phyloP scores from a whole-genome alignment of 768 basidiomycete species.

The Boletus rex-veris region DNA sequence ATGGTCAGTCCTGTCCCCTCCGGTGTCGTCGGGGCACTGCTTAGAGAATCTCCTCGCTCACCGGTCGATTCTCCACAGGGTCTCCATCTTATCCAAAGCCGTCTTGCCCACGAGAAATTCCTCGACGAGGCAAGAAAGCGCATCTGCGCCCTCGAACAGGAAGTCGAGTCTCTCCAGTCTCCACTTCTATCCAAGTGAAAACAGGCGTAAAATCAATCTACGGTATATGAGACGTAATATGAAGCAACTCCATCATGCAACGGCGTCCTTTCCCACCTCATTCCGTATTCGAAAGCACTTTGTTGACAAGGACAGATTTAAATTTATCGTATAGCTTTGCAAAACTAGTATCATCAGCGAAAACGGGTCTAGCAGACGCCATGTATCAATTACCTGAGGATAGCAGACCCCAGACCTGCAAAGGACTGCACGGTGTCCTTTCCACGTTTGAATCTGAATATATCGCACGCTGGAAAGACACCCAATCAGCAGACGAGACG shows the following conservation, averaged over 20 bases:
- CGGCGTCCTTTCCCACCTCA: slow-evolving; percentile 9
- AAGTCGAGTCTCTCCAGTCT: slow-evolving; percentile 42
- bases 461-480: slow-evolving; percentile 60
- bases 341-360: slow-evolving; percentile 43
- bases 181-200: too few species aligned
- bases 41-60: slow-evolving; percentile 1
- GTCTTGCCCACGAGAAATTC: slow-evolving; percentile 68
- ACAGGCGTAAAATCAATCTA: too few species aligned
- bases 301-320: slow-evolving; percentile 58
- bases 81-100: slow-evolving; percentile 59
- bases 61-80: slow-evolving; percentile 41
- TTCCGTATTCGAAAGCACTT: slow-evolving; percentile 18
- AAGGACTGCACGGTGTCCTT: slow-evolving; percentile 59
- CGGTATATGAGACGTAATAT: background rate
- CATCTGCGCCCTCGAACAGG: slow-evolving; percentile 54
- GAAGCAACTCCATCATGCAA: background rate
- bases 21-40: slow-evolving; percentile 12
- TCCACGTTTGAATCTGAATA: slow-evolving; percentile 67
- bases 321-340: slow-evolving; percentile 75
- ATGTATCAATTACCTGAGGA: slow-evolving; percentile 56
- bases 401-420: slow-evolving; percentile 64
- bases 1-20: slow-evolving; percentile 42
- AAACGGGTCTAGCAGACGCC: background rate
- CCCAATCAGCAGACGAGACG: slow-evolving; percentile 5
- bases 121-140: slow-evolving; percentile 56